Evolutionary conservation across 2,329 filamentous ascomycete genomes (phyloP).

Genomic region (Didymella exigua): DNA sequence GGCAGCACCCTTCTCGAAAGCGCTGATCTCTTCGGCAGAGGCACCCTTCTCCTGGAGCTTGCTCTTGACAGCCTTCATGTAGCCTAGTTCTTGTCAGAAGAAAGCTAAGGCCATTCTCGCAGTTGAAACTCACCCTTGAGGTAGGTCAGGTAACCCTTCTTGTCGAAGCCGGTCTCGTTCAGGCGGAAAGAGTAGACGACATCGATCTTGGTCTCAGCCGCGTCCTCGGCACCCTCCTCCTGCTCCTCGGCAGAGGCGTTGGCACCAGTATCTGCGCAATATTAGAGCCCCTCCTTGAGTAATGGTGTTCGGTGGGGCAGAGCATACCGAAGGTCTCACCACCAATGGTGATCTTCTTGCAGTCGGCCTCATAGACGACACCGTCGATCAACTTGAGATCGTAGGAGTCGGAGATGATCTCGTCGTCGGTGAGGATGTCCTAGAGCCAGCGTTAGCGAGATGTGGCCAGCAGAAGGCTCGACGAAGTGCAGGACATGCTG

Average conservation of each 20-base stretch:
- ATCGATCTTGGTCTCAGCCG: constrained; percentile 80
- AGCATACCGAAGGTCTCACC: constrained; percentile 70
- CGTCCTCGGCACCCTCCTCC: constrained; percentile 76
- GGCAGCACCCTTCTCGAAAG: constrained; percentile 78
- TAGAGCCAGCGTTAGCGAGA: constrained; percentile 50
- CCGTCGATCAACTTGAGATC: constrained; percentile 79
- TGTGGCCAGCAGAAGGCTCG: constrained; percentile 4
- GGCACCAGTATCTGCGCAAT: constrained; percentile 76
- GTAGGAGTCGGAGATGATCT: constrained; percentile 97
- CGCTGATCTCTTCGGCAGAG: constrained; percentile 63
- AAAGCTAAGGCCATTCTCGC: background rate
- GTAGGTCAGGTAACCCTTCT: constrained; percentile 82
- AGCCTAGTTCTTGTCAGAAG: constrained; percentile 59
- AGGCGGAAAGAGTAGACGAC: constrained; percentile 92
- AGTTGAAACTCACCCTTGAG: constrained; percentile 71
- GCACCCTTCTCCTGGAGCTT: constrained; percentile 66
- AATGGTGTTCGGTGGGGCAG: background rate
- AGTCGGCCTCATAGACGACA: constrained; percentile 88
- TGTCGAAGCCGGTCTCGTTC: constrained; percentile 77
- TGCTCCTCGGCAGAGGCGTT: constrained; percentile 95
- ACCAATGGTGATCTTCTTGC: constrained; percentile 83
- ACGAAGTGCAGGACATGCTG: constrained; percentile 18
- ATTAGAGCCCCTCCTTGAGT: constrained; percentile 9
- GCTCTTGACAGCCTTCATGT: constrained; percentile 93
- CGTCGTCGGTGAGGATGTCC: constrained; percentile 89